A percentile compares a stretch with the other conserved stretches of the same genome.
phyloP scores from a whole-genome alignment of 805 yeast genomes.

The Saccharomycopsis sp. region DNA sequence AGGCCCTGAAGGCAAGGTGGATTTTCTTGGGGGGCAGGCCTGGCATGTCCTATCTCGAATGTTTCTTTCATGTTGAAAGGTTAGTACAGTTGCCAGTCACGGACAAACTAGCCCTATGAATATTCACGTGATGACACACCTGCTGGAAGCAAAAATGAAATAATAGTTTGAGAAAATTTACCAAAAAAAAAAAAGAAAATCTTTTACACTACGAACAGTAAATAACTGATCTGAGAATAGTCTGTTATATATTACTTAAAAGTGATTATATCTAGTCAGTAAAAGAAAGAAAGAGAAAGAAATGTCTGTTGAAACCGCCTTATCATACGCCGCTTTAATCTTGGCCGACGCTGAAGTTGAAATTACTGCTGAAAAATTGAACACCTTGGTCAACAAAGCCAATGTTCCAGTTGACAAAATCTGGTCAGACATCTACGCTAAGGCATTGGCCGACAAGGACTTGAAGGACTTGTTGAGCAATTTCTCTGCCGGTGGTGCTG shows the following conservation, averaged over 20 bases:
- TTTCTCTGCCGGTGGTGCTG: conserved; percentile 65
- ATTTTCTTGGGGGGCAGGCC: too few relatives aligned
- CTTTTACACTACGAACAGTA: background rate
- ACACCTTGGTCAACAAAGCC: conserved; percentile 73
- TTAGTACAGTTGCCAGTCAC: too few relatives aligned
- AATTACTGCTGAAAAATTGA: conserved; percentile 76
- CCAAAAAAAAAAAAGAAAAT: background rate
- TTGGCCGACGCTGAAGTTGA: conserved; percentile 89
- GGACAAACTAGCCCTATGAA: too few relatives aligned
- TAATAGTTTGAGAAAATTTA: background rate
- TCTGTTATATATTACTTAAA: conserved; percentile 37
- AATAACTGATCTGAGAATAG: conserved; percentile 28
- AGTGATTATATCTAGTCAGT: conserved; percentile 34
- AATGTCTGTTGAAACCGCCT: conserved; percentile 52
- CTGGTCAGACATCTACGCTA: conserved; percentile 86
- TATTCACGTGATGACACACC: too few relatives aligned
- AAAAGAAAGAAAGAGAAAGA: background rate
- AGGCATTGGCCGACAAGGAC: conserved; percentile 81
- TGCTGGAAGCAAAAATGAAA: too few relatives aligned
- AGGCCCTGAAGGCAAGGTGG: too few relatives aligned
- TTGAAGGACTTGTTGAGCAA: conserved; percentile 71
- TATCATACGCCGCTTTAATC: conserved; percentile 90
- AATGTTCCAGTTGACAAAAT: conserved; percentile 73
- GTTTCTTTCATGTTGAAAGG: too few relatives aligned
- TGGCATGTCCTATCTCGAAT: too few relatives aligned